phyloP scores from a whole-genome alignment of 371 early-diverging fungal genomes.

The Mucor piriformis region DNA sequence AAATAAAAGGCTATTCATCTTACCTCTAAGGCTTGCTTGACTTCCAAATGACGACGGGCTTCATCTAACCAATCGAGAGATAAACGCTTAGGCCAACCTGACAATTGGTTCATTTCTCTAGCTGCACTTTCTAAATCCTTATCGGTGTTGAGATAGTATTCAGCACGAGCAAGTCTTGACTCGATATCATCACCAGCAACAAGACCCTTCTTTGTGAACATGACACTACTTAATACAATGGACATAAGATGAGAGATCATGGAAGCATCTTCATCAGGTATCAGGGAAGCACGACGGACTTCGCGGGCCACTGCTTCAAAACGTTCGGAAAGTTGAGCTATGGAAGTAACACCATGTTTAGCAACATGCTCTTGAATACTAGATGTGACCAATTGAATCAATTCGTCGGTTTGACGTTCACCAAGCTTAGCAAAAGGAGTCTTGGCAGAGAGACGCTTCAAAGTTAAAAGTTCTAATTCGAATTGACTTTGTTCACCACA shows the following conservation, averaged over 20 bases:
- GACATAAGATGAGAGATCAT: constrained; percentile 81
- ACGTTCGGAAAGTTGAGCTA: constrained; percentile 72
- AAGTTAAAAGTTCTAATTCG: constrained; percentile 67
- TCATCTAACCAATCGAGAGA: constrained; percentile 89
- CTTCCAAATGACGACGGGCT: constrained; percentile 85
- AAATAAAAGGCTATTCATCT: constrained; percentile 39
- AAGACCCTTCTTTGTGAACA: constrained; percentile 86
- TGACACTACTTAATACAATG: constrained; percentile 70
- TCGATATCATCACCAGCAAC: constrained; percentile 92
- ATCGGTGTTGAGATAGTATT: constrained; percentile 69
- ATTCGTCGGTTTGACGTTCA: constrained; percentile 62
- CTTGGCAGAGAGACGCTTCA: constrained; percentile 43
- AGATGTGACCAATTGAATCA: constrained; percentile 68
- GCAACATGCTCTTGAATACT: constrained; percentile 67
- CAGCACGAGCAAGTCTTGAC: constrained; percentile 81
- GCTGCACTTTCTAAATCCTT: constrained; percentile 89
- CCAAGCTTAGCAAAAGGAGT: constrained; percentile 47
- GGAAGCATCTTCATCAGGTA: constrained; percentile 86
- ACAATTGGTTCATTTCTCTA: constrained; percentile 91
- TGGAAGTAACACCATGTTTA: constrained; percentile 70
- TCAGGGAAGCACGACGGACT: constrained; percentile 82
- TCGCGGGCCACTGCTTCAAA: constrained; percentile 73
- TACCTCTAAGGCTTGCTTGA: constrained; percentile 84
- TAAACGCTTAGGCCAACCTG: constrained; percentile 91
- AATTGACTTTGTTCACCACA: constrained; percentile 59